Evolutionary conservation across 257 asterid genomes (phyloP).

Genomic region (Nicotiana tomentosiformis): DNA sequence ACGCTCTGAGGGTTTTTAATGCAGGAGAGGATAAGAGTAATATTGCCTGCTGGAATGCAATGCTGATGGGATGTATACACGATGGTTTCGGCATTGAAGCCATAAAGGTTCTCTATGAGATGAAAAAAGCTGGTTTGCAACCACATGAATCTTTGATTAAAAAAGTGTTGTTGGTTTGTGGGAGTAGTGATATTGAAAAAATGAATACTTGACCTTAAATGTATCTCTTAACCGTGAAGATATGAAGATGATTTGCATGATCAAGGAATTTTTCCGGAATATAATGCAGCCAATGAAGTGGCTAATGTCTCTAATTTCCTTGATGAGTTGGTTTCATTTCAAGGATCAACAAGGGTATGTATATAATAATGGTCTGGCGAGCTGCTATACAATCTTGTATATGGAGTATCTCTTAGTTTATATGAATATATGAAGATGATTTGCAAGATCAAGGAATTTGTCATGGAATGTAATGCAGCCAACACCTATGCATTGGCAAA

Average conservation of each 20-base stretch:
- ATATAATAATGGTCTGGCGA: neutral
- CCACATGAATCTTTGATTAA: constrained; percentile 45
- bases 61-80: constrained; percentile 37
- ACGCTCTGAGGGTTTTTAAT: constrained; percentile 42
- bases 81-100: constrained; percentile 50
- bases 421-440: neutral
- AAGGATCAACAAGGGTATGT: neutral
- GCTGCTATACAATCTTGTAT: neutral
- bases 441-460: neutral
- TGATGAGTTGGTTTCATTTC: neutral
- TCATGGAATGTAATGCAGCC: neutral
- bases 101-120: constrained; percentile 32
- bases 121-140: constrained; percentile 49
- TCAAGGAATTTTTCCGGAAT: neutral
- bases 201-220: neutral
- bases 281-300: neutral
- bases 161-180: constrained; percentile 39
- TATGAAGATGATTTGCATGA: neutral
- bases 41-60: constrained; percentile 53
- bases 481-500: neutral
- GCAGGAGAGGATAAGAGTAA: constrained; percentile 22
- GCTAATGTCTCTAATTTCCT: neutral
- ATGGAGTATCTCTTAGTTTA: neutral
- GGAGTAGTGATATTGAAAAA: constrained; percentile 11
- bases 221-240: neutral